Evolutionary conservation across 2,329 filamentous ascomycete genomes (phyloP).

Genomic region (Botrytis medusae): DNA sequence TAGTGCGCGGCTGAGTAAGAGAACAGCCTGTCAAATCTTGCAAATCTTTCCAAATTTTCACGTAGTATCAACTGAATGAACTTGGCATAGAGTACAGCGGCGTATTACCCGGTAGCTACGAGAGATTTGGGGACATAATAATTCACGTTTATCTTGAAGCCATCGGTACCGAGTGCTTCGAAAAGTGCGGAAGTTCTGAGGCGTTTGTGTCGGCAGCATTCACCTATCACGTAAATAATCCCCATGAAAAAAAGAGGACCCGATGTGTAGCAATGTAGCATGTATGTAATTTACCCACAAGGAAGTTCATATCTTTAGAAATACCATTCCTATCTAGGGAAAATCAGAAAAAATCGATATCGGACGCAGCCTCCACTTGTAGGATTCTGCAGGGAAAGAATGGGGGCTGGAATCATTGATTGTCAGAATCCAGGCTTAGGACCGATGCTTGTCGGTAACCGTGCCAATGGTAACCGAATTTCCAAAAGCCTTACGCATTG

Average conservation of each 20-base stretch:
- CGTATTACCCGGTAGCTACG: background rate
- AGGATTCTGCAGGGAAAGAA: conserved; percentile 1
- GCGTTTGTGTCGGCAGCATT: background rate
- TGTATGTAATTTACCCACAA: conserved; percentile 4
- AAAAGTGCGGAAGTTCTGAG: background rate
- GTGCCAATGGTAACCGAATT: background rate
- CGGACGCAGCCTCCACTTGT: background rate
- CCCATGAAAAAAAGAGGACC: background rate
- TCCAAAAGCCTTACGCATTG: conserved; percentile 19
- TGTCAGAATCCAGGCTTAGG: background rate
- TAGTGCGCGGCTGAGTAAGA: conserved; percentile 16
- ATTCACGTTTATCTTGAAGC: conserved; percentile 1
- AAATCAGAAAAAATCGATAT: conserved; percentile 7
- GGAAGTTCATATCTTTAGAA: conserved; percentile 2
- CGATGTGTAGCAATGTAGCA: background rate
- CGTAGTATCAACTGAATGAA: background rate
- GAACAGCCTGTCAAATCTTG: conserved; percentile 1
- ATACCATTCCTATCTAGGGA: background rate
- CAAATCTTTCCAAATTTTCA: background rate
- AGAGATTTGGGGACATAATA: background rate
- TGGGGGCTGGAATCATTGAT: conserved; percentile 16
- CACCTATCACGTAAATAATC: background rate
- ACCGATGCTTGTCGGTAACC: conserved; percentile 10
- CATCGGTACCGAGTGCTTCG: background rate
- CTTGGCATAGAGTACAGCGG: background rate